Conservation (phyloP, 768 basidiomycete species). For the Phaffia tasmanica region DNA sequence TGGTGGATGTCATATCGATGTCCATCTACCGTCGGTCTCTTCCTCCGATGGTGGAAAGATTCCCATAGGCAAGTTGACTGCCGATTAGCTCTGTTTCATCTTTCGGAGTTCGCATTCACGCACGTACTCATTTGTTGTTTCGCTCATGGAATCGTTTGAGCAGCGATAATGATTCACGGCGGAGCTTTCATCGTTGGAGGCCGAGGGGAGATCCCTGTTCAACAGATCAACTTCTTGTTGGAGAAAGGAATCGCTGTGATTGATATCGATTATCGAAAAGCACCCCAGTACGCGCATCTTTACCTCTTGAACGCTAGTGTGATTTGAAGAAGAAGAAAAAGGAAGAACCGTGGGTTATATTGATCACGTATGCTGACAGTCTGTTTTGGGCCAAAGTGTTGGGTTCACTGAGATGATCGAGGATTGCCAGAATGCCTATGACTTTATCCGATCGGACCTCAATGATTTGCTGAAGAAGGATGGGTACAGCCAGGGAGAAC, state of each 20-base stretch:
- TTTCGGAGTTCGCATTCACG: background rate
- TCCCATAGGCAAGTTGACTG: too few relatives aligned
- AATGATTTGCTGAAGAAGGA: background rate
- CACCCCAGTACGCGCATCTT: slow-evolving; percentile 9
- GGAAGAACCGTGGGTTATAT: too few relatives aligned
- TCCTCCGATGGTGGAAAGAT: background rate
- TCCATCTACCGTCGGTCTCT: background rate
- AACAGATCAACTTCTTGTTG: background rate
- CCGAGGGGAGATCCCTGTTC: background rate
- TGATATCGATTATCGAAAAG: slow-evolving; percentile 6
- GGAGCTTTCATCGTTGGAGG: slow-evolving; percentile 5
- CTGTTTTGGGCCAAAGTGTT: background rate
- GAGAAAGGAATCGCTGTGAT: background rate
- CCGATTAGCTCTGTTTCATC: background rate
- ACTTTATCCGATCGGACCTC: background rate
- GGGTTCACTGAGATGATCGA: background rate
- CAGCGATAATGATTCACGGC: slow-evolving; percentile 3
- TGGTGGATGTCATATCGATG: slow-evolving; percentile 11
- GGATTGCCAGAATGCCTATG: slow-evolving; percentile 1
- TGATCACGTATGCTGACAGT: too few relatives aligned
- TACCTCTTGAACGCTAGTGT: background rate
- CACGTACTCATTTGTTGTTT: background rate
- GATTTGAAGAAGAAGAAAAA: too few relatives aligned
- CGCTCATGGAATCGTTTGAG: background rate
- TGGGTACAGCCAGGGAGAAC: too few relatives aligned